These are phyloP conservation scores for Komagataella pastoris DNA, from an alignment of 805 yeast species.

Conservation along the genomic window DNA sequence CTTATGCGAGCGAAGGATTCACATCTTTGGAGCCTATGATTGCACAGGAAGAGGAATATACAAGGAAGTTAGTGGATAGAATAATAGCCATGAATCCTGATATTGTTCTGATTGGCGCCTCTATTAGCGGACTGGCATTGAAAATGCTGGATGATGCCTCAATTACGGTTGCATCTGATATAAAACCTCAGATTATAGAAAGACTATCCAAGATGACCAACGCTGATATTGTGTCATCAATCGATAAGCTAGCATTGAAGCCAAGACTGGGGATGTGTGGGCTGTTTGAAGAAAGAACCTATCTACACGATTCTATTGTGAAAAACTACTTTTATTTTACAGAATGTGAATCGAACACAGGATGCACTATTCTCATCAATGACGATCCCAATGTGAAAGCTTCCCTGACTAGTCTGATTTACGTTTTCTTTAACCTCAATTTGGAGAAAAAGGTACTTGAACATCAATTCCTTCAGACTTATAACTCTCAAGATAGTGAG, in stretches of 20 bases:
- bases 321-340: slow-evolving; percentile 70
- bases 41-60: slow-evolving; percentile 78
- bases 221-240: slow-evolving; percentile 76
- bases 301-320: slow-evolving; percentile 34
- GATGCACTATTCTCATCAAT: slow-evolving; percentile 73
- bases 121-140: slow-evolving; percentile 74
- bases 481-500: slow-evolving; percentile 14
- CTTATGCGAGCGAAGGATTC: slow-evolving; percentile 38
- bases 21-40: slow-evolving; percentile 73
- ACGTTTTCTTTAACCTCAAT: slow-evolving; percentile 64
- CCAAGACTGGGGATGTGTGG: slow-evolving; percentile 69
- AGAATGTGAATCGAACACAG: slow-evolving; percentile 62
- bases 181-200: slow-evolving; percentile 72
- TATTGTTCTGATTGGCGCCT: slow-evolving; percentile 63
- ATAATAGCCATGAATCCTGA: slow-evolving; percentile 68
- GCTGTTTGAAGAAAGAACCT: slow-evolving; percentile 58
- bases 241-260: slow-evolving; percentile 66
- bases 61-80: slow-evolving; percentile 69
- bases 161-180: slow-evolving; percentile 68
- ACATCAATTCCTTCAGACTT: slow-evolving; percentile 49
- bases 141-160: slow-evolving; percentile 58
- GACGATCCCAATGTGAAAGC: slow-evolving; percentile 56
- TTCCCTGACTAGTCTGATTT: slow-evolving; percentile 68
- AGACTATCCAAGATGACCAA: slow-evolving; percentile 67
- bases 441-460: slow-evolving; percentile 67